These are phyloP conservation scores for Viridothelium virens DNA, from an alignment of 495 filamentous ascomycete species.

Conservation along the genomic window DNA sequence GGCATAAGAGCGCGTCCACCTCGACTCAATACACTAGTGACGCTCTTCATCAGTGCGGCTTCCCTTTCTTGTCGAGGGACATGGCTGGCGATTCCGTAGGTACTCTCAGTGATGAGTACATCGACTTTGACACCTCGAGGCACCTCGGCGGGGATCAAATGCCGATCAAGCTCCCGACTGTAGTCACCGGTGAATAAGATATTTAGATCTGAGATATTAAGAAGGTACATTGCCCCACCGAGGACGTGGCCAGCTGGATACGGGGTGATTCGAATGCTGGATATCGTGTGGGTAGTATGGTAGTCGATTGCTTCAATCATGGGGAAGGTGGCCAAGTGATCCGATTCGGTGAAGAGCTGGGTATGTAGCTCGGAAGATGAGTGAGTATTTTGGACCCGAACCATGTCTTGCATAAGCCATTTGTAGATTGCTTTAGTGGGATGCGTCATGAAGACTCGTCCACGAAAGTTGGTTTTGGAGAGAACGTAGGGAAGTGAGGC, in stretches of 20 bases:
- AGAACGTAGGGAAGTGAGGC: constrained; percentile 94
- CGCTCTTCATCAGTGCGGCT: constrained; percentile 85
- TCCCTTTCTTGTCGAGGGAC: constrained; percentile 84
- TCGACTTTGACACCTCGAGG: constrained; percentile 81
- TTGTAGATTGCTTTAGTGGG: constrained; percentile 99
- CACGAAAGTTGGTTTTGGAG: constrained; percentile 94
- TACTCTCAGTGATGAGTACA: constrained; percentile 93
- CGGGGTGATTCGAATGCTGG: constrained; percentile 90
- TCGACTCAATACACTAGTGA: constrained; percentile 79
- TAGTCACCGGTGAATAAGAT: constrained; percentile 98
- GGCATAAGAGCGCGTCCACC: constrained; percentile 91
- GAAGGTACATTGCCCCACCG: constrained; percentile 96
- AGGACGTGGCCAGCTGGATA: constrained; percentile 95
- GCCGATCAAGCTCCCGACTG: constrained; percentile 84
- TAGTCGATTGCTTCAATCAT: constrained; percentile 96
- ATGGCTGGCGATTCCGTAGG: constrained; percentile 88
- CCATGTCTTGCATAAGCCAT: constrained; percentile 94
- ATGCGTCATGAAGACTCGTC: constrained; percentile 97
- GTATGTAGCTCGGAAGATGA: constrained; percentile 63
- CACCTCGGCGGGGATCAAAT: constrained; percentile 85
- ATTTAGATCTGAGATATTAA: constrained; percentile 91
- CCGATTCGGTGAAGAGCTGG: constrained; percentile 84
- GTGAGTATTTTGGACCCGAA: constrained; percentile 78
- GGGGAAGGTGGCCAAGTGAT: constrained; percentile 86
- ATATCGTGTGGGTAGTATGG: constrained; percentile 93